phyloP scores from a whole-genome alignment of 2,329 filamentous ascomycete genomes.

The Helotiales sp. region DNA sequence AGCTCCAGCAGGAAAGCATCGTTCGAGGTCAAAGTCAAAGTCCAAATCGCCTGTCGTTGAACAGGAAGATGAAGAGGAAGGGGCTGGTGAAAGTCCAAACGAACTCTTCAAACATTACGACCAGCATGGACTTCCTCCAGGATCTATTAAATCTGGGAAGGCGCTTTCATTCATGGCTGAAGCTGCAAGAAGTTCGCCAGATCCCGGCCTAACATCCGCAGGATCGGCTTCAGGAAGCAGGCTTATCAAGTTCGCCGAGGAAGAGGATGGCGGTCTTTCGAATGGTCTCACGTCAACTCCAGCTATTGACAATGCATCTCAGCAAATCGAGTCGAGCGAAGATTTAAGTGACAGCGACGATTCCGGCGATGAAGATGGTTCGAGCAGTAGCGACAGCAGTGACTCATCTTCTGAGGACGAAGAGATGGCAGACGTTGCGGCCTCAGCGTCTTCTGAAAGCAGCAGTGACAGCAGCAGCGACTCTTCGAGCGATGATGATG shows the following conservation, averaged over 20 bases:
- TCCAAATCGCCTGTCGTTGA: slow-evolving; percentile 21
- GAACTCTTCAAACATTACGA: slow-evolving; percentile 41
- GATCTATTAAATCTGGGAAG: slow-evolving; percentile 40
- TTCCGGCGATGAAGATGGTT: slow-evolving; percentile 7
- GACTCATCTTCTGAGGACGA: slow-evolving; percentile 35
- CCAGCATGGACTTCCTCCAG: slow-evolving; percentile 41
- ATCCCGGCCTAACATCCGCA: slow-evolving; percentile 8
- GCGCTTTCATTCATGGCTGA: slow-evolving; percentile 39
- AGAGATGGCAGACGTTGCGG: slow-evolving; percentile 11
- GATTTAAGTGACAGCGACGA: slow-evolving; percentile 25
- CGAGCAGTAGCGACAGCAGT: slow-evolving; percentile 23
- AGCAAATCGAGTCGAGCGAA: slow-evolving; percentile 30
- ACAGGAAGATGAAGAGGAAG: slow-evolving; percentile 18
- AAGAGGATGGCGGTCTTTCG: slow-evolving; percentile 18
- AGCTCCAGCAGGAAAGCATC: slow-evolving; percentile 16
- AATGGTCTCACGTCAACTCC: slow-evolving; percentile 35
- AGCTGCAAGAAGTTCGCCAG: slow-evolving; percentile 30
- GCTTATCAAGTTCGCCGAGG: slow-evolving; percentile 34
- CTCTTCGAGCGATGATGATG: slow-evolving; percentile 45
- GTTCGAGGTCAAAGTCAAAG: slow-evolving; percentile 21
- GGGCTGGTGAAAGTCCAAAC: slow-evolving; percentile 38
- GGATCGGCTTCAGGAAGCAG: slow-evolving; percentile 32
- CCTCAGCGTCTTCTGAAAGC: slow-evolving; percentile 16
- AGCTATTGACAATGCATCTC: slow-evolving; percentile 39
- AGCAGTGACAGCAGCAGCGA: slow-evolving; percentile 32